phyloP scores from a whole-genome alignment of 2,329 filamentous ascomycete species.

The Arthrinium phaeospermum region DNA sequence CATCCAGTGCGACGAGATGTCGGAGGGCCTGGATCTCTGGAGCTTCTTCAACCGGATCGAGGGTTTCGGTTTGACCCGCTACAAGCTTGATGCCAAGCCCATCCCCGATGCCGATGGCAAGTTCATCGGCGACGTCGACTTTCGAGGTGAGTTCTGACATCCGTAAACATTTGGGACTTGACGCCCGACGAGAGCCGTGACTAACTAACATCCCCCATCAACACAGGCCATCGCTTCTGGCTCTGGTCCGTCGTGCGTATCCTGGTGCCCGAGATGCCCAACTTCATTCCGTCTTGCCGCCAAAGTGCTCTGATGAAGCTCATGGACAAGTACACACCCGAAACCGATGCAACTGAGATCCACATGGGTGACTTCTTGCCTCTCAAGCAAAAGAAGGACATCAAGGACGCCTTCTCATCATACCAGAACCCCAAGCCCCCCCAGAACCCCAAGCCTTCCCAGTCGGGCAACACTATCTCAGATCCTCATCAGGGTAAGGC shows the following conservation, averaged over 20 bases:
- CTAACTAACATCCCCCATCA: background rate
- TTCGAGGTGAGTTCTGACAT: background rate
- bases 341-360: background rate
- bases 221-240: background rate
- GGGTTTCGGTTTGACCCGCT: background rate
- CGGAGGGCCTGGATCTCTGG: background rate
- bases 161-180: background rate
- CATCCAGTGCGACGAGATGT: background rate
- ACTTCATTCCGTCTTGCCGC: background rate
- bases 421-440: too few species aligned
- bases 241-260: background rate
- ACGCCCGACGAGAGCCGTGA: background rate
- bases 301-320: background rate
- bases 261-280: background rate
- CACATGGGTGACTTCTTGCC: background rate
- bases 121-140: background rate
- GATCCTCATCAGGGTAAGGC: too few species aligned
- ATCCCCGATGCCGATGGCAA: rapidly evolving
- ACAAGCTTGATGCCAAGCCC: background rate
- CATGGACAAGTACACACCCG: background rate
- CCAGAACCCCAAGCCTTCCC: too few species aligned
- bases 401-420: too few species aligned
- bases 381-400: background rate
- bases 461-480: too few species aligned
- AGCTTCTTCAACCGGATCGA: background rate